Evolutionary conservation across 1,284 basidiomycete species (phyloP), one percentile per base, ranked within the genome.

Genomic region (Leccinum ponderosum): DNA sequence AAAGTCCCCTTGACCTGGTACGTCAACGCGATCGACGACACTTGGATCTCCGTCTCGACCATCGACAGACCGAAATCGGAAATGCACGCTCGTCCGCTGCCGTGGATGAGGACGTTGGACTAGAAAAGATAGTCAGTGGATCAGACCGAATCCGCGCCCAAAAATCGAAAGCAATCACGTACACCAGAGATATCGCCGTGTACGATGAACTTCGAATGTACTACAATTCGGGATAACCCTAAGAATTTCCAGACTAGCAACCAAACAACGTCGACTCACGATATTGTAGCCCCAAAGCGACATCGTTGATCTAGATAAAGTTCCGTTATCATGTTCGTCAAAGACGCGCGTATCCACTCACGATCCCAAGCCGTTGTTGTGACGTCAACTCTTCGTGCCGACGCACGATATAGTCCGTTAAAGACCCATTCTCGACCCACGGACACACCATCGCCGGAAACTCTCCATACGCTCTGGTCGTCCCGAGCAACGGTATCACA

Each of bases 151-250:
- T 14, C 3, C 3, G 25, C n/a, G 33, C 51, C 33, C 8, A 1
- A 2, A 5, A 33, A 48, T 11, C 1, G 0, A 29, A 31, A 37
- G 6, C 0, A 4, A 5, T 9, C 6, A 35, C 73, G 22, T 58
- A 75, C 73, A 3, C 72, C 72, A 42, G 72, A 74, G 5, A 72
- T 69, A 44, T 74, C 70, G 1, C 72, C 72, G 1, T 73, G 72
- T 4, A 71, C 58, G 37, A 75, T 54, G 14, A 27, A 42, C 2
- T 55, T 53, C 0, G 63, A 68, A 58, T 72, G 70, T 27, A 75
- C 70, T 72, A 14, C 6, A 17, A 51, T 51, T 2, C 31, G 6
- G 17, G 42, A 20, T 12, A 31, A 11, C 29, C 29, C 29, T 31
- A 31, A 31, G 57, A 47, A 22, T 22, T 14, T 14, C 20, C 2